Base-by-base conservation (phyloP, 2,329 filamentous ascomycete species). In the Alternaria tenuissima region DNA sequence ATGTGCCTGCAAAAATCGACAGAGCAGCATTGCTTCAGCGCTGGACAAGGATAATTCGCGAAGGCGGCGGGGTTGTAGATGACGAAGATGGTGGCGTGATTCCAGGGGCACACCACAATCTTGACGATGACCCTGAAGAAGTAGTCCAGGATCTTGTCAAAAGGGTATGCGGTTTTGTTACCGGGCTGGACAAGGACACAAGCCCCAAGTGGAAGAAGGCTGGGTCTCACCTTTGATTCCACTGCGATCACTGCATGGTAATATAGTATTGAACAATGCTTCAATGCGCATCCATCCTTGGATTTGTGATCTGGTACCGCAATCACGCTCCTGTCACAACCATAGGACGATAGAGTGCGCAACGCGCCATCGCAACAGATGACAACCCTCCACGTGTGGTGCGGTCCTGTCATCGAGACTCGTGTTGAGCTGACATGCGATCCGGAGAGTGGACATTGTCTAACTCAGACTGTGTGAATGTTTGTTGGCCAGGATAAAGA, bases 1-100 rank as follows among this genome's bases (percentile, higher is more conserved):
- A 83, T 71, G 84, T 92, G 2, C 87, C 90, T 0, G 59, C 70
- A 1, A 74, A 68, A 1, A 79, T 92, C 16, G 85, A 92, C 70
- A 88, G 88, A 69, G 78, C 79, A 28, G 81, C 72, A 3, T 76
- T 91, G 61, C 78, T 92, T 55, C 76, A 82, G 57, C 83, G 80
- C 53, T 94, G 90, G 86, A 79, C 80, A 22, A 69, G 66, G 20
- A 70, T 82, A 56, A 78, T 83, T 6, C 78, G 78, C 53, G 74
- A 71, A 20, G 79, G 79, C 0, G 80, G 82, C 3, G 84, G 83
- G 0, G 69, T 69, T 6, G 80, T 86, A 16, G 84, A 87, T 74
- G 78, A 82, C 28, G 69, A 67, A 7, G 76, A 83, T 65, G 83
- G 82, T 3, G 83, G 83, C 1, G 70, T 87, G 12, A 67, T 88